A percentile compares a stretch with the other conserved stretches of the same genome.
phyloP scores from a whole-genome alignment of 805 yeast genomes.

The Candida namnaoensis region DNA sequence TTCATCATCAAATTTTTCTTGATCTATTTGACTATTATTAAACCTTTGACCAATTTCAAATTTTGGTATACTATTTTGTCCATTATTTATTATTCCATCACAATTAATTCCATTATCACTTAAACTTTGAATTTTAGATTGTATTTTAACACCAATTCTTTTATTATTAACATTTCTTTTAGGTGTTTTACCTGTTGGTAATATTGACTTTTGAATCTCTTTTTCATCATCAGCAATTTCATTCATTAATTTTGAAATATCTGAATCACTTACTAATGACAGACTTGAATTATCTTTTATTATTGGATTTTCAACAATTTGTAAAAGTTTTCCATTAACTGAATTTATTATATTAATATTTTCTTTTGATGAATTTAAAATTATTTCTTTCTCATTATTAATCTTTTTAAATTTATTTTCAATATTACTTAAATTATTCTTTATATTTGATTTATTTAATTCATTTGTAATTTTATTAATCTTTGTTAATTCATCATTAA shows the following conservation, averaged over 20 bases:
- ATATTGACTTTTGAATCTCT: slow-evolving; percentile 12
- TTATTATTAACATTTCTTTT: slow-evolving; percentile 3
- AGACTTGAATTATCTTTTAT: no score
- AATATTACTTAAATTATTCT: neutral
- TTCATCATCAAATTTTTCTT: no score
- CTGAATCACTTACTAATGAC: no score
- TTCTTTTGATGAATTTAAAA: neutral
- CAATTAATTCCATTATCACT: no score
- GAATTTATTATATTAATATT: neutral
- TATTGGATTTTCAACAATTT: neutral
- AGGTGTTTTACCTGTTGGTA: slow-evolving; percentile 24
- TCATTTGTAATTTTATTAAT: slow-evolving; percentile 3
- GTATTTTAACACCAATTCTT: no score
- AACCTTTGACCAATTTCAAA: no score
- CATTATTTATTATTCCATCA: no score
- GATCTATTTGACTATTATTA: no score
- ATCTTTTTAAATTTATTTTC: slow-evolving; percentile 1
- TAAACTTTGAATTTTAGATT: no score
- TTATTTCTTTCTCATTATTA: slow-evolving; percentile 1
- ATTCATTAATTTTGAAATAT: slow-evolving; percentile 5
- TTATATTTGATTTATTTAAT: slow-evolving; percentile 2
- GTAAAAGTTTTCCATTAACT: neutral
- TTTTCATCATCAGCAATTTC: slow-evolving; percentile 17
- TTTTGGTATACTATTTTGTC: no score
- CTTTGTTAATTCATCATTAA: slow-evolving; percentile 11